Evolutionary conservation across 2,329 filamentous ascomycete genomes (phyloP).

Genomic region (Leptosphaerulina australis): DNA sequence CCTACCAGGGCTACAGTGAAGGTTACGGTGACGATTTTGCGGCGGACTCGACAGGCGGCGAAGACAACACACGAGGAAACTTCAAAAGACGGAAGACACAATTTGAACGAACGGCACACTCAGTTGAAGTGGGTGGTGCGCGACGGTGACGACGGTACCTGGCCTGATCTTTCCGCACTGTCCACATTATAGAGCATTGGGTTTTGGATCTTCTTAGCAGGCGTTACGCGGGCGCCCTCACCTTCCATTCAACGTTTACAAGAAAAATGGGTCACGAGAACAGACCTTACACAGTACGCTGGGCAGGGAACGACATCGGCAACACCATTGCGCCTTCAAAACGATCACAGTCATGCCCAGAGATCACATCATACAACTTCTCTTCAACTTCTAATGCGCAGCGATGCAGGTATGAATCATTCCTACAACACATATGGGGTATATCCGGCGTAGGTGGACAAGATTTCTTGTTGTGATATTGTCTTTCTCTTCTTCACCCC

Average conservation of each 20-base stretch:
- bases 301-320: not conserved
- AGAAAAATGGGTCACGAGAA: constrained; percentile 12
- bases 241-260: constrained; percentile 6
- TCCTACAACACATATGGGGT: constrained; percentile 19
- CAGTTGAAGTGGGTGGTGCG: constrained; percentile 45
- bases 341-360: not conserved
- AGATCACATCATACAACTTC: not conserved
- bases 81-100: constrained; percentile 45
- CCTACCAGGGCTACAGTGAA: constrained; percentile 76
- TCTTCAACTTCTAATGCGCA: constrained; percentile 15
- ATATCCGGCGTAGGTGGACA: constrained; percentile 8
- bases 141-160: constrained; percentile 35
- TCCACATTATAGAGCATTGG: constrained; percentile 16
- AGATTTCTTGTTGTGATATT: constrained; percentile 9
- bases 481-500: constrained; percentile 15
- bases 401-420: constrained; percentile 21
- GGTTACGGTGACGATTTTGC: constrained; percentile 71
- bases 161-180: constrained; percentile 12
- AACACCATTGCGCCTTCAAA: constrained; percentile 1
- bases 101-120: constrained; percentile 44
- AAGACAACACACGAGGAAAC: constrained; percentile 59
- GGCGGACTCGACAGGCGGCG: constrained; percentile 73
- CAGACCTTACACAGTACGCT: constrained; percentile 6
- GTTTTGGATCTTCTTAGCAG: constrained; percentile 10
- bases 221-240: constrained; percentile 12